These are phyloP conservation scores for Aspergillus sp. DNA, from an alignment of 2,329 filamentous ascomycete genomes.

Conservation along the genomic window DNA sequence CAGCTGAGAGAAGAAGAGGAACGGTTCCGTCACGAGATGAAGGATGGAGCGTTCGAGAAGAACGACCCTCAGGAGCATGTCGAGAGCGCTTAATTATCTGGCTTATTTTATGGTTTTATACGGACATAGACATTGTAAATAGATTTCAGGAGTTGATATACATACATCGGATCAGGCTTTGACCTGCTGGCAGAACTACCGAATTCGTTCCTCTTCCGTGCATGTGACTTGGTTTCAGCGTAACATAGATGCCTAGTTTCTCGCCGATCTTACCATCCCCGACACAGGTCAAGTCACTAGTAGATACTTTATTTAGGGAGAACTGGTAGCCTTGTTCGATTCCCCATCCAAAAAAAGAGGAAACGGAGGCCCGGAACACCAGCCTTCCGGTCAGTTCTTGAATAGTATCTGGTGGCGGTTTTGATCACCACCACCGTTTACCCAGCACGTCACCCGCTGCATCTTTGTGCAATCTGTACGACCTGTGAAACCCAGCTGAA, in stretches of 20 bases:
- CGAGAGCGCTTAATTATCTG: conserved; percentile 49
- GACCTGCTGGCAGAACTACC: conserved; percentile 3
- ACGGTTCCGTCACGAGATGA: conserved; percentile 35
- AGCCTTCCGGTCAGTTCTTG: background rate
- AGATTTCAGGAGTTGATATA: background rate
- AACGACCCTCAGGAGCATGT: conserved; percentile 12
- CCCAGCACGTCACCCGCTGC: background rate
- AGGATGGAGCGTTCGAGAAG: conserved; percentile 26
- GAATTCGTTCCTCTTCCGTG: background rate
- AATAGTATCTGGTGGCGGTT: background rate
- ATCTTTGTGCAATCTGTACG: background rate
- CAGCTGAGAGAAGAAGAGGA: conserved; percentile 39
- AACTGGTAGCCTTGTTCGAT: background rate
- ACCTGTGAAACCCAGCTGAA: background rate
- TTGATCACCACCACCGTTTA: background rate
- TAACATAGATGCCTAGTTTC: background rate
- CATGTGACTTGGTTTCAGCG: background rate
- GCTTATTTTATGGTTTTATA: background rate
- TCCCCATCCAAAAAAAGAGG: background rate
- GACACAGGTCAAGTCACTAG: background rate
- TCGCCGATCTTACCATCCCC: background rate
- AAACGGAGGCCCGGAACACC: background rate
- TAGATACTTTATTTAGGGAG: no score
- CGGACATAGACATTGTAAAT: background rate
- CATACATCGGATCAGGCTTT: background rate